A percentile compares a stretch with the other conserved stretches of the same genome.
Evolutionary conservation across 129 eudicot species (phyloP).

Genomic region (Erigeron canadensis): DNA sequence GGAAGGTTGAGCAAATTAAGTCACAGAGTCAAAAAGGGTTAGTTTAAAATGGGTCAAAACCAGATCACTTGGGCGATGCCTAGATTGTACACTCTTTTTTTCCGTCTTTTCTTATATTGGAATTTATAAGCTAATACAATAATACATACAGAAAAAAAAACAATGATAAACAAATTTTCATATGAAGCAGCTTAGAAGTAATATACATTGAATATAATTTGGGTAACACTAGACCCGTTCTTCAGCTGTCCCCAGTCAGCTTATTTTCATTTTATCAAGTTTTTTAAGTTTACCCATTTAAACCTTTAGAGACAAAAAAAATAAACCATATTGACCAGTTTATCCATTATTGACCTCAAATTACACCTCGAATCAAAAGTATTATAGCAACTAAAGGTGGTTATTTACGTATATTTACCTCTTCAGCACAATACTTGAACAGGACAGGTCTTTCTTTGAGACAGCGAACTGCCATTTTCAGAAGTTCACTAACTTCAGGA

Average conservation of each 20-base stretch:
- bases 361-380: not conserved
- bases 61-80: not conserved
- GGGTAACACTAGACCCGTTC: not conserved
- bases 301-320: not conserved
- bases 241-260: not conserved
- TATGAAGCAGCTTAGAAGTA: no score
- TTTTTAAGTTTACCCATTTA: not conserved
- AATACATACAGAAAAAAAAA: not conserved
- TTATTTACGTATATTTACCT: slow-evolving; percentile 43
- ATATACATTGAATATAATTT: no score
- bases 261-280: not conserved
- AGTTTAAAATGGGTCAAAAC: not conserved
- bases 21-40: not conserved
- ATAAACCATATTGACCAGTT: not conserved
- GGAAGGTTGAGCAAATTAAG: not conserved
- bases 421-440: slow-evolving; percentile 98
- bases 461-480: slow-evolving; percentile 87
- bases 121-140: no score
- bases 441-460: slow-evolving; percentile 94
- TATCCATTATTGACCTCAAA: not conserved
- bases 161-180: not conserved
- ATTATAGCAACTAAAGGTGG: not conserved
- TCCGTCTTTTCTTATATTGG: not conserved
- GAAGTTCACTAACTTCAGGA: slow-evolving; percentile 89
- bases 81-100: not conserved